Base-by-base conservation (phyloP, 148 eudicot genomes). In the Linanthus parryae region DNA sequence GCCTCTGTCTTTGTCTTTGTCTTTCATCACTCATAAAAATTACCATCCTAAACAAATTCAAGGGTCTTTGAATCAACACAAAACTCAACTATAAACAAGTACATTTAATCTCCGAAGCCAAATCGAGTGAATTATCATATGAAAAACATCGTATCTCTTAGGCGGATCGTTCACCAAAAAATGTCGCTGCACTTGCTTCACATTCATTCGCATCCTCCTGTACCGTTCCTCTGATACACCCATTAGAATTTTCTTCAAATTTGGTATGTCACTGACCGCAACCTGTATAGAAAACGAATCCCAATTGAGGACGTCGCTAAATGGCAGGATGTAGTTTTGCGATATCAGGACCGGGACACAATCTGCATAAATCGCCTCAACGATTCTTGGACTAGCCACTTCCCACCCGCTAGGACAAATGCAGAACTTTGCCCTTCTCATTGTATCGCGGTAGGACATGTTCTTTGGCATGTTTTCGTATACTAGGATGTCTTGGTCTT, bases 251-350 rank as follows among this genome's bases (percentile, higher is more conserved):
- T 53, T 65, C 72, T 86, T 91, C 61, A 91, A 50, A 21, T 76
- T 57, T 2, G 76, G 76, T 8, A 91, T 70, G 3, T 91, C 82
- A 14, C 31, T 39, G 25, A 91, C 79, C 14, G 74, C 33, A 49
- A 85, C 82, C 16, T 25, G 43, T 17, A 90, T 59, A 1, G 95
- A 80, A 40, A 90, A 90, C 26, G 59, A 39, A 13, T 65, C 70
- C 95, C 97, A 90, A 52, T 90, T 59, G 22, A 86, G 77, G 44
- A 90, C 92, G 47, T 90, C 97, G 36, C 89, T 83, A 43, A 85
- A 90, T 3, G 97, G 97, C 18, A 70, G 65, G 7, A 81, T 43
- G n/a, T 80, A 90, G 29, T 73, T 24, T 40, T 86, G 72, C 0
- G 95, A 78, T 27, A 90, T 79, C 72, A 90, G 55, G 8, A 90